Base-by-base conservation (phyloP, 306 rosid genomes). In the Abrus pulchellus region DNA sequence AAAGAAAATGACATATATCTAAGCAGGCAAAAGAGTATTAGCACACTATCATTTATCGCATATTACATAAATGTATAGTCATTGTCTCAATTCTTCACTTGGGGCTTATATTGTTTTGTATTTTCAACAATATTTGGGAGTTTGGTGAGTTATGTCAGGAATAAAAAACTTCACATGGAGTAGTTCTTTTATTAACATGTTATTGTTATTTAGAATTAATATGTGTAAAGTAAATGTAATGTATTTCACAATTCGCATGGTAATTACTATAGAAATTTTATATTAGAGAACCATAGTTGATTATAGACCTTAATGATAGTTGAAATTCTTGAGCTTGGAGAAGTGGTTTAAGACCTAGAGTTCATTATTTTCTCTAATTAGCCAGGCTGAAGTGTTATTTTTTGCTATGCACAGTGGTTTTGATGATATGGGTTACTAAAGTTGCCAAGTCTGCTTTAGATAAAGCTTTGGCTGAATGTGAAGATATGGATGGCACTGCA, bases 371-470 rank as follows among this genome's bases (percentile, higher is more conserved):
- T 63, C 10, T 38, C 28, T 32, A 57, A 62, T 48, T 63, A 30
- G 54, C 48, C 72, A 43, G 12, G 48, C 64, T 79, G 77, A 68
- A 75, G 45, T 66, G 20, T 68, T 32, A 6, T 12, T 64, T 83
- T 70, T 48, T 84, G 62, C 62, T 80, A 40, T 78, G 68, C 60
- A 85, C 94, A 95, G 98, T 88, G 86, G 77, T 93, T 84, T 56
- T 91, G 53, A 84, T 95, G 83, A 30, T 89, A 69, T 89, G 92
- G 49, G 91, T 93, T 30, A 95, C 96, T 9, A 93, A 75, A 89
- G 91, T 93, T 50, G 98, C 98, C 76, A 93, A 88, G 92, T 75
- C 88, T 7, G 90, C 99, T 50, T 86, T 93, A 77, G 96, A 93
- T n/a, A 88, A 89, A 76, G 96, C 99, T 73, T 87, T 95, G 89